Conservation (phyloP, 768 basidiomycete species). For the Lenzites betulinus region DNA sequence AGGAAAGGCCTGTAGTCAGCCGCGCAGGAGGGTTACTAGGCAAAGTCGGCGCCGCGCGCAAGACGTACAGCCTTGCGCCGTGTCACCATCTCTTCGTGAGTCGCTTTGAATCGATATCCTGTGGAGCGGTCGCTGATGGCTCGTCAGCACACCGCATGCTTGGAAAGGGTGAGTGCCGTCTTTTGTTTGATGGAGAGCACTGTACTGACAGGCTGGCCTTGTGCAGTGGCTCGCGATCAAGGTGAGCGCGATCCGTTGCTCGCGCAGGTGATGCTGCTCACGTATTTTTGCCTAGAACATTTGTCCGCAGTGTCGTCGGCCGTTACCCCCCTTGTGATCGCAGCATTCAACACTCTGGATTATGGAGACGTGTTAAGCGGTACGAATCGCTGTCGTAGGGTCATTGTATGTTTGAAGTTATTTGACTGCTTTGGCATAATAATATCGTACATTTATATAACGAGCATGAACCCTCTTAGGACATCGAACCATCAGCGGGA, state of each 20-base stretch:
- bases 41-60: conserved; percentile 46
- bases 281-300: conserved; percentile 59
- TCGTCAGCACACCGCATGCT: conserved; percentile 77
- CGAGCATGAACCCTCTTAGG: too few species aligned
- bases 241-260: conserved; percentile 36
- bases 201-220: not conserved
- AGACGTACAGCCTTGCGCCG: conserved; percentile 81
- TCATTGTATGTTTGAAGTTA: too few species aligned
- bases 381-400: not conserved
- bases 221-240: conserved; percentile 52
- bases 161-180: conserved; percentile 52
- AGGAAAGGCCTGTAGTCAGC: conserved; percentile 34
- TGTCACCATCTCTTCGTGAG: conserved; percentile 88
- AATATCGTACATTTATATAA: too few species aligned
- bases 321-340: conserved; percentile 69
- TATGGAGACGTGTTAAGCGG: not conserved
- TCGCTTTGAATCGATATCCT: conserved; percentile 12
- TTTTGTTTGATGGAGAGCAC: not conserved
- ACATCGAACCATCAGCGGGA: too few species aligned
- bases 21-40: conserved; percentile 35
- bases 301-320: conserved; percentile 87
- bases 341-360: too few species aligned
- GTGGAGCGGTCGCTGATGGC: not conserved
- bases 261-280: not conserved
- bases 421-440: too few species aligned